Evolutionary conservation across 768 basidiomycete species (phyloP), one percentile per base, ranked within the genome.

Genomic region (Mycena galericulata): DNA sequence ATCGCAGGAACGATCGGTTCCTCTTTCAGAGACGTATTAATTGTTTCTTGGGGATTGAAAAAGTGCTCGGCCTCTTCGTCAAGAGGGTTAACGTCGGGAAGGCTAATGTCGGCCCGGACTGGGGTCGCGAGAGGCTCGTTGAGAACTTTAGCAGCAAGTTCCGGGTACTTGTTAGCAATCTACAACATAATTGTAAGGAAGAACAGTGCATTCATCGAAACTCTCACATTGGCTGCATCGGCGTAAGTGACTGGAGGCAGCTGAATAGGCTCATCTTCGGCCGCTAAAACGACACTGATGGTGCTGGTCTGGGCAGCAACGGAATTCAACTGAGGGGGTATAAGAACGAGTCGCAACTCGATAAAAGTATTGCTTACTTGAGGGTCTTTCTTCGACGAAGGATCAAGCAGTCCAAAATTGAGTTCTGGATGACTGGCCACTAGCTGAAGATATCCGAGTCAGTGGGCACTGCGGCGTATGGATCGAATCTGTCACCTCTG

Each of bases 141-240:
- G 53, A 83, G 79, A 27, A 82, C 78, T 62, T 77, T 73, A 22
- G 73, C 67, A 5, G 80, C 80, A 27, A 79, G 66, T 61, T 81
- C 79, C 7, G 81, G 82, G 68, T 76, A 78, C 55, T 71, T 71
- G 32, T 64, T 62, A 8, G 82, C 81, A 29, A 83, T 73, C 83
- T 83, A 62, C 10, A 30, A 64, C 26, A 46, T 36, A 5, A 29
- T 34, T 58, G 6, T 64, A 32, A 4, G 43, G 38, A 47, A 46
- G n/a, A 14, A 8, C 7, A 10, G n/a, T 18, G 53, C 56, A 6
- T 36, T 6, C 34, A 6, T 36, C 4, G n/a, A n/a, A 20, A 43
- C 9, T n/a, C 77, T 70, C 72, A 81, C 83, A 71, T 83, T 81
- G 27, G 80, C 76, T 43, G 82, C 80, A 70, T 83, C 82, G 6